phyloP scores from a whole-genome alignment of 805 yeast genomes.

The Lachancea meyersii region DNA sequence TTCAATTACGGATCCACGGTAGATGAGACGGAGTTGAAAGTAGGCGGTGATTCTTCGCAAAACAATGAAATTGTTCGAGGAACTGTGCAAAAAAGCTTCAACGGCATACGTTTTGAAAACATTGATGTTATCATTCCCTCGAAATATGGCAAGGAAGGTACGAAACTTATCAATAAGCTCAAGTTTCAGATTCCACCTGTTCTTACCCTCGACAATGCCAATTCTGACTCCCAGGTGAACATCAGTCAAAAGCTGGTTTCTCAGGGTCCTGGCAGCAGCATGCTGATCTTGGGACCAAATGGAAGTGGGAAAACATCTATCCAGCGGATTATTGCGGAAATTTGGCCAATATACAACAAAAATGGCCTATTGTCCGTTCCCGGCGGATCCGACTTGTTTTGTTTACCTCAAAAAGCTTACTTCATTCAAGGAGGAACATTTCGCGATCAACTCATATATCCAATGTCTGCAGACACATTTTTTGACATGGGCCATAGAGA shows the following conservation, averaged over 20 bases:
- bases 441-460: constrained; percentile 88
- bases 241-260: constrained; percentile 36
- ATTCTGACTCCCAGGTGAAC: constrained; percentile 5
- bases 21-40: neutral
- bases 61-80: constrained; percentile 57
- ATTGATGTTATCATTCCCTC: constrained; percentile 80
- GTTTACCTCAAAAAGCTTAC: constrained; percentile 82
- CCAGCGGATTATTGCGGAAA: constrained; percentile 73
- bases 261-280: constrained; percentile 49
- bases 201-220: constrained; percentile 14
- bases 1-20: constrained; percentile 35
- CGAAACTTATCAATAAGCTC: constrained; percentile 54
- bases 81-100: constrained; percentile 68
- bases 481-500: constrained; percentile 65
- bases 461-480: constrained; percentile 73
- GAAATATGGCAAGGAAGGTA: constrained; percentile 50
- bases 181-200: constrained; percentile 45
- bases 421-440: constrained; percentile 70
- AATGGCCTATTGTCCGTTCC: constrained; percentile 79
- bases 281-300: constrained; percentile 78
- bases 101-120: constrained; percentile 77
- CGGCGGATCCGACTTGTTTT: constrained; percentile 58
- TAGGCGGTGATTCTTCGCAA: neutral
- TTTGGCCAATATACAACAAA: constrained; percentile 79
- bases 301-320: constrained; percentile 89